Base-by-base conservation (phyloP, 225 moss, liverwort and hornwort species). In the Climacium dendroides region DNA sequence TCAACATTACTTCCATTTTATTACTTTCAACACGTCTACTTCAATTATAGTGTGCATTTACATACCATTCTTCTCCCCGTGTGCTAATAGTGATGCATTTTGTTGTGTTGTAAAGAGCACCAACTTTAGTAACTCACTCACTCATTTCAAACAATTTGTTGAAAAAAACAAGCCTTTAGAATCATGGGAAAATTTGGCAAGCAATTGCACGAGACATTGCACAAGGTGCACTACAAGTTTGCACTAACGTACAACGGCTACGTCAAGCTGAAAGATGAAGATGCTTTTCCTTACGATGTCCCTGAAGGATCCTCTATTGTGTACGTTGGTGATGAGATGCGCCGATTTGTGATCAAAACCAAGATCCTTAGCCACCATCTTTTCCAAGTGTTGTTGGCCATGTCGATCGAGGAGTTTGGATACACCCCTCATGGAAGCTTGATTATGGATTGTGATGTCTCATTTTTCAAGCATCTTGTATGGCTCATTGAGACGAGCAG, bases 271-370 rank as follows among this genome's bases (percentile, higher is more conserved):
- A 55, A 87, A n/a, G 52, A 81, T 8, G 35, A 45, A 7, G 79
- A 53, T 0, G 12, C 9, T 29, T 54, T 78, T 45, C 87, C 83
- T 22, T 62, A 25, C 7, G 89, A 94, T 64, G 93, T 97, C 37
- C 93, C 94, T 9, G 86, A 90, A 24, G 94, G 96, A 14, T 61
- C n/a, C 65, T 86, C 95, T 83, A 93, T 91, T 12, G 94, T 96
- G 32, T 96, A 94, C 15, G 92, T 96, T 23, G 95, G 94, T 26
- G 50, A 25, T 22, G 94, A 96, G 89, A 90, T 91, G 86, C 69
- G 78, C 45, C 48, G 88, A 5, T 79, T 43, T 6, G 13, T 30
- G 2, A 7, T 79, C 20, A 2, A 29, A 30, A 60, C 10, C 4
- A 14, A 59, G 13, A 32, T 22, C 6, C 32, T 30, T 19, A 2